A percentile compares a stretch with the other conserved stretches of the same genome.
Evolutionary conservation across 805 yeast species (phyloP).

Genomic region (Geotrichum ghanense): DNA sequence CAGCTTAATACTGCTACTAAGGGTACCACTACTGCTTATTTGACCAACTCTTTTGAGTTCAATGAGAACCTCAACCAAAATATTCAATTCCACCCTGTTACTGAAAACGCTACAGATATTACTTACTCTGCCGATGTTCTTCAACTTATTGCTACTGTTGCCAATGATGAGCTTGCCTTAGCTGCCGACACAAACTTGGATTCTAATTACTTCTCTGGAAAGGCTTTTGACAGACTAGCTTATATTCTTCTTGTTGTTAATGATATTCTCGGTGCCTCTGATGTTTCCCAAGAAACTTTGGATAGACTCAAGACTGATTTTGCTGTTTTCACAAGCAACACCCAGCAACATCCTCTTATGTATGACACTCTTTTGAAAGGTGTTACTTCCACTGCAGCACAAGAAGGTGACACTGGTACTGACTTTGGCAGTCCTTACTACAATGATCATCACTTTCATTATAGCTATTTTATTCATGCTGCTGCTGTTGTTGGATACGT

Average conservation of each 20-base stretch:
- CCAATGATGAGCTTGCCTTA: constrained; percentile 40
- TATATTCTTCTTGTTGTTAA: constrained; percentile 67
- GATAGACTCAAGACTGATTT: constrained; percentile 56
- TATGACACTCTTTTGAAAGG: constrained; percentile 60
- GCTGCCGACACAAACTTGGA: constrained; percentile 53
- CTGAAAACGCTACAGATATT: background rate
- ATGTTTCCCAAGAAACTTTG: constrained; percentile 40
- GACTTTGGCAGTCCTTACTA: constrained; percentile 73
- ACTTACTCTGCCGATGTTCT: constrained; percentile 29
- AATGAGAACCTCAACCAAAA: constrained; percentile 30
- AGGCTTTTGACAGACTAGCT: constrained; percentile 81
- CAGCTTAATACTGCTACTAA: constrained; percentile 38
- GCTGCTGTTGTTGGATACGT: constrained; percentile 65
- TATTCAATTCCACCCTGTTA: constrained; percentile 31
- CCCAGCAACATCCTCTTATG: constrained; percentile 58
- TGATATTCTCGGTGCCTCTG: constrained; percentile 46
- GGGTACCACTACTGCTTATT: constrained; percentile 29
- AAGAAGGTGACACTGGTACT: constrained; percentile 30
- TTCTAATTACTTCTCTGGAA: constrained; percentile 88
- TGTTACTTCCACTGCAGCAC: constrained; percentile 24
- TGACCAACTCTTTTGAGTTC: constrained; percentile 25
- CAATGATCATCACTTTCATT: constrained; percentile 82
- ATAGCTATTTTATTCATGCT: constrained; percentile 71
- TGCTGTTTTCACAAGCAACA: constrained; percentile 54
- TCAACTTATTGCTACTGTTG: constrained; percentile 34